Conservation (phyloP, 1,284 basidiomycete genomes). For the Cronartium ribicola region DNA sequence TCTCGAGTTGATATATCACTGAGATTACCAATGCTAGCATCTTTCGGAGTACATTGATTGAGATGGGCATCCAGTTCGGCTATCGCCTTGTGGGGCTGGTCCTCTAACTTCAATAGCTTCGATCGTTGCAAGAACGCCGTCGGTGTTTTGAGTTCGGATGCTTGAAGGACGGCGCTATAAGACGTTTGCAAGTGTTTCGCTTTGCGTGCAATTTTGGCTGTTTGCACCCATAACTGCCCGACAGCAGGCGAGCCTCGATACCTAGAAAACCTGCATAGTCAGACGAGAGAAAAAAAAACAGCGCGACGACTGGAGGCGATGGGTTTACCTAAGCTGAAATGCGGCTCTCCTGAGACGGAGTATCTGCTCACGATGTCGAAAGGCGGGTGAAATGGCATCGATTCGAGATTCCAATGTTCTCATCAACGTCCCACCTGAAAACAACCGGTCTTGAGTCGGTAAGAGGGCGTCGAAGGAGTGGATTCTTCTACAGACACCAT, state of each 20-base stretch:
- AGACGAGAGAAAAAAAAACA: slow-evolving; percentile 39
- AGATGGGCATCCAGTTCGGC: slow-evolving; percentile 82
- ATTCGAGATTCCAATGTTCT: slow-evolving; percentile 62
- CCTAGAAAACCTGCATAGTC: slow-evolving; percentile 49
- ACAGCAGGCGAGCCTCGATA: slow-evolving; percentile 60
- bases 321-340: slow-evolving; percentile 65
- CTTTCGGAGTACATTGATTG: slow-evolving; percentile 46
- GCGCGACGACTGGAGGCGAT: slow-evolving; percentile 5
- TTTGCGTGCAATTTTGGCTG: slow-evolving; percentile 90
- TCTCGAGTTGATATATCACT: slow-evolving; percentile 47
- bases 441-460: slow-evolving; percentile 43
- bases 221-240: slow-evolving; percentile 81
- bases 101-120: slow-evolving; percentile 74
- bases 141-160: slow-evolving; percentile 67
- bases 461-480: slow-evolving; percentile 16
- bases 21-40: slow-evolving; percentile 29
- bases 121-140: slow-evolving; percentile 88
- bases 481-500: slow-evolving; percentile 52
- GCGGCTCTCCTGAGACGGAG: slow-evolving; percentile 84
- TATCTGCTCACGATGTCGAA: slow-evolving; percentile 84
- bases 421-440: slow-evolving; percentile 52
- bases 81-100: slow-evolving; percentile 78
- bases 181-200: slow-evolving; percentile 94
- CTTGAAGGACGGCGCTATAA: slow-evolving; percentile 91
- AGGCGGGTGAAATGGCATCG: slow-evolving; percentile 77